Conservation (phyloP, 208 protist genomes). For the Leishmania major region DNA sequence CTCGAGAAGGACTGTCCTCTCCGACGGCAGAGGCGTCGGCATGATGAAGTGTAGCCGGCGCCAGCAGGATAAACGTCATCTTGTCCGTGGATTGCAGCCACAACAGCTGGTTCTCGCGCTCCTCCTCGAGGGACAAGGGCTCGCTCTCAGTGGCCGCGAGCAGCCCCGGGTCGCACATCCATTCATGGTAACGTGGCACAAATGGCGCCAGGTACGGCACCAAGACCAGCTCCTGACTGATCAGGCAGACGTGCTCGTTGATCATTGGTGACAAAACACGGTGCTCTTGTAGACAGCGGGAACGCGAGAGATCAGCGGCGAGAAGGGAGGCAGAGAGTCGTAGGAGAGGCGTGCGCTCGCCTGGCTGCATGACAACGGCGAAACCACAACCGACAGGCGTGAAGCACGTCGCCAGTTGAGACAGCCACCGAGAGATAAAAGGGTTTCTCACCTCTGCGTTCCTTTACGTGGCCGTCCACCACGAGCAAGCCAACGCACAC, state of each 20-base stretch:
- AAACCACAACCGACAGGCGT: background rate
- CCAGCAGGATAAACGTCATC: constrained; percentile 91
- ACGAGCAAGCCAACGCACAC: no score
- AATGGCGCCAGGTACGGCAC: constrained; percentile 88
- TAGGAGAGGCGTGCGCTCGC: background rate
- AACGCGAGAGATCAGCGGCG: background rate
- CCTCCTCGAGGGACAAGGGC: constrained; percentile 82
- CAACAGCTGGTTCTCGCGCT: constrained; percentile 85
- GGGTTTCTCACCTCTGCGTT: no score
- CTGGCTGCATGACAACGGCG: background rate
- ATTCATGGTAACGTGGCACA: constrained; percentile 86
- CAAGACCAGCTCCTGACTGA: constrained; percentile 53
- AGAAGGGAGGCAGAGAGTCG: background rate
- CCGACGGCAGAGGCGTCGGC: background rate
- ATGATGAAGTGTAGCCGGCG: constrained; percentile 18
- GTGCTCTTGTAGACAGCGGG: background rate
- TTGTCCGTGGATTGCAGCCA: constrained; percentile 87
- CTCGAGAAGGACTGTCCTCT: background rate
- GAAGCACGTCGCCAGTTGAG: background rate
- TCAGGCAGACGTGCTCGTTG: constrained; percentile 73
- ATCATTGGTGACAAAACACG: constrained; percentile 49
- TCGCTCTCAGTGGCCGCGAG: constrained; percentile 84
- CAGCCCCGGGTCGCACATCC: constrained; percentile 83
- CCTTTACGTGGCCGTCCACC: no score
- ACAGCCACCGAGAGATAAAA: background rate